phyloP scores from a whole-genome alignment of 148 eudicot genomes.

The Camellia sinensis region DNA sequence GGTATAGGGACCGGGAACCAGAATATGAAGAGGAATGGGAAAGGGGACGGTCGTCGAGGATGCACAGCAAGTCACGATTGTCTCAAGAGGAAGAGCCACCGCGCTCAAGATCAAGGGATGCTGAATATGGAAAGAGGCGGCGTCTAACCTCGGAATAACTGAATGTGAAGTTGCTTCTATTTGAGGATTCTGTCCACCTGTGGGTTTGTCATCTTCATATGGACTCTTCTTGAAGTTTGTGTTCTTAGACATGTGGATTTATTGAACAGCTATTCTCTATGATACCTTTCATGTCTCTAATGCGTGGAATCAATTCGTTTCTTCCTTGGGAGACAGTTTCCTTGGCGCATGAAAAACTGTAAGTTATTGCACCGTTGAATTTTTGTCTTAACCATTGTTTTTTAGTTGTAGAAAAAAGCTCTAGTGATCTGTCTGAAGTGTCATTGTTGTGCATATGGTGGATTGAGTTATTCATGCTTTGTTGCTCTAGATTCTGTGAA shows the following conservation, averaged over 20 bases:
- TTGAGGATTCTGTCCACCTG: neutral
- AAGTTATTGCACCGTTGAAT: conserved; percentile 1
- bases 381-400: neutral
- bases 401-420: neutral
- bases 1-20: conserved; percentile 66
- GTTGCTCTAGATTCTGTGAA: neutral
- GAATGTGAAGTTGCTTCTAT: neutral
- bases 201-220: conserved; percentile 14
- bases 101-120: conserved; percentile 62
- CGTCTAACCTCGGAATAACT: conserved; percentile 53
- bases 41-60: conserved; percentile 77
- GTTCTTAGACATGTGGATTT: neutral
- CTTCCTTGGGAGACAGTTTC: conserved; percentile 16
- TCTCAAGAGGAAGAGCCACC: conserved; percentile 51
- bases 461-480: neutral
- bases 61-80: conserved; percentile 54
- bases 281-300: neutral
- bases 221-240: conserved; percentile 11
- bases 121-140: conserved; percentile 75
- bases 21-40: conserved; percentile 75
- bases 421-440: neutral
- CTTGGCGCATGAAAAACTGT: conserved; percentile 5
- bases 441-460: neutral
- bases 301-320: conserved; percentile 2
- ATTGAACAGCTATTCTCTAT: neutral